A percentile compares a stretch with the other conserved stretches of the same genome.
phyloP scores from a whole-genome alignment of 2,329 filamentous ascomycete genomes.

The Claviceps sp. region DNA sequence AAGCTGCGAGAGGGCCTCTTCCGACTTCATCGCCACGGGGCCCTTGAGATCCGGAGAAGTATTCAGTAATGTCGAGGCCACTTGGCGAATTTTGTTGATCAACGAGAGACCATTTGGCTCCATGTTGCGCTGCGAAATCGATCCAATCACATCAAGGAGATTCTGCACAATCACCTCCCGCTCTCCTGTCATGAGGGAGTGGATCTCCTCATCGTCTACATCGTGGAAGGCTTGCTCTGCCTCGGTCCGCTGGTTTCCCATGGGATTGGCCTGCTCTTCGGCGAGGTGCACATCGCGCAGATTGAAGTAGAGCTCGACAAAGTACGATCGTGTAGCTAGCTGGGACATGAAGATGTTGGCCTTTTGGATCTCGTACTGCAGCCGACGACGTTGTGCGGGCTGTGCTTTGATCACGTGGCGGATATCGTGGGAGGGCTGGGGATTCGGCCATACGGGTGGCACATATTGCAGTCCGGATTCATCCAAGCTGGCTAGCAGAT shows the following conservation, averaged over 20 bases:
- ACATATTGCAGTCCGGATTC: slow-evolving; percentile 37
- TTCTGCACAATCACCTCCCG: slow-evolving; percentile 72
- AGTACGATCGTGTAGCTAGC: slow-evolving; percentile 67
- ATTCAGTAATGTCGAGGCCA: slow-evolving; percentile 67
- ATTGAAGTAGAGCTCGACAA: slow-evolving; percentile 76
- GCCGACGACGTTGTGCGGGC: slow-evolving; percentile 35
- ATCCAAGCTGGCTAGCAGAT: slow-evolving; percentile 27
- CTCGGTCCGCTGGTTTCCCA: slow-evolving; percentile 20
- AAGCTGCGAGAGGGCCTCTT: slow-evolving; percentile 59
- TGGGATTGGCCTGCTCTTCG: slow-evolving; percentile 26
- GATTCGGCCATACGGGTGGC: slow-evolving; percentile 34
- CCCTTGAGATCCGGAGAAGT: slow-evolving; percentile 37
- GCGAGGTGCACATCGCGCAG: slow-evolving; percentile 53
- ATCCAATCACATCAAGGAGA: slow-evolving; percentile 59
- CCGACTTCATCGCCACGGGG: slow-evolving; percentile 39
- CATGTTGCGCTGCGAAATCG: slow-evolving; percentile 73
- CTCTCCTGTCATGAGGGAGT: slow-evolving; percentile 57
- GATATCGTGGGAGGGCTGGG: slow-evolving; percentile 35
- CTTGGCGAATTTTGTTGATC: slow-evolving; percentile 76
- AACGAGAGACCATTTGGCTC: slow-evolving; percentile 53
- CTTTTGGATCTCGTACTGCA: slow-evolving; percentile 84
- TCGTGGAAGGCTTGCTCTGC: slow-evolving; percentile 25
- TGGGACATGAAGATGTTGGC: slow-evolving; percentile 79
- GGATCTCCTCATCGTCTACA: slow-evolving; percentile 34
- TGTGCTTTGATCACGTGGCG: slow-evolving; percentile 36